phyloP scores from a whole-genome alignment of 768 basidiomycete species.

The Russula dissimulans region DNA sequence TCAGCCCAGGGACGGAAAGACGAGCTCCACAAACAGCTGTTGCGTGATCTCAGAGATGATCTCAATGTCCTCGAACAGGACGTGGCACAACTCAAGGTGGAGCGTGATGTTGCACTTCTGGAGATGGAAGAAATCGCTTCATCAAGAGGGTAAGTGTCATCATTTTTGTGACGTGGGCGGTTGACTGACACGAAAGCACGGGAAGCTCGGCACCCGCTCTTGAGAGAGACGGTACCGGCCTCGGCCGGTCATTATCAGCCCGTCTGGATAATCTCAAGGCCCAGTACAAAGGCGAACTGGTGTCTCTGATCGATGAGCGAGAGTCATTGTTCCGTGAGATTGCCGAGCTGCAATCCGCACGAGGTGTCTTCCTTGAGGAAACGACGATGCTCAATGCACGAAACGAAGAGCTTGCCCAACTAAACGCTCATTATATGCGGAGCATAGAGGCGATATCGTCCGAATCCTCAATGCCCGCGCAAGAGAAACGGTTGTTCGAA shows the following conservation, averaged over 20 bases:
- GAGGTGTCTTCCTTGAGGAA: conserved; percentile 86
- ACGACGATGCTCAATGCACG: conserved; percentile 82
- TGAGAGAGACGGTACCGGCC: conserved; percentile 22
- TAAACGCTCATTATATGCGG: conserved; percentile 73
- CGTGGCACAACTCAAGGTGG: conserved; percentile 76
- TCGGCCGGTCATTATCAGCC: conserved; percentile 64
- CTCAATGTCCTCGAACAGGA: conserved; percentile 76
- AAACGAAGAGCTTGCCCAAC: conserved; percentile 87
- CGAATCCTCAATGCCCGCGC: not conserved
- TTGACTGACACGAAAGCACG: not conserved
- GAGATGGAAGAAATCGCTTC: conserved; percentile 87
- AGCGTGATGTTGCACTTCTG: conserved; percentile 85
- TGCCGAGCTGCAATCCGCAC: conserved; percentile 72
- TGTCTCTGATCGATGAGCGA: conserved; percentile 74
- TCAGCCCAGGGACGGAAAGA: conserved; percentile 69
- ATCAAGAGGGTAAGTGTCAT: conserved; percentile 51
- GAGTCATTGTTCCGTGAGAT: conserved; percentile 76
- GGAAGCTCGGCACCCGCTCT: conserved; percentile 18
- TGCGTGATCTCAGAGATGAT: conserved; percentile 68
- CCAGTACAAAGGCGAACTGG: conserved; percentile 81
- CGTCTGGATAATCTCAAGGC: conserved; percentile 81
- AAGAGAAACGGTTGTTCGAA: conserved; percentile 7
- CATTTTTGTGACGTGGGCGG: not conserved
- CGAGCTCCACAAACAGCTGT: conserved; percentile 70
- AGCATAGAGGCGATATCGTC: conserved; percentile 47